Conservation (phyloP, 2,329 filamentous ascomycete genomes). For the Xylaria sp. region DNA sequence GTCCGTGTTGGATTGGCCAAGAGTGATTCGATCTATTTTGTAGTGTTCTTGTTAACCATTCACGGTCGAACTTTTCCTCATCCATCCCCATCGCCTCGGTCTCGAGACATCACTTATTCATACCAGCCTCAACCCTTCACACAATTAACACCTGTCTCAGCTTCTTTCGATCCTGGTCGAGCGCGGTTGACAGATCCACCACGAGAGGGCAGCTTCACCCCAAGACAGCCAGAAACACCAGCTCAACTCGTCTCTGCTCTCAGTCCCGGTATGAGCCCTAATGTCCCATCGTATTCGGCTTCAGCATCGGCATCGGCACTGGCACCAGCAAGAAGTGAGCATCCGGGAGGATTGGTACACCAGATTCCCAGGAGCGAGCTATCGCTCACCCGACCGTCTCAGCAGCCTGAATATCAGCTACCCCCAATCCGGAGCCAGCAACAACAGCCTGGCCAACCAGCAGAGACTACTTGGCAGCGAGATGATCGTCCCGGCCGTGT, state of each 20-base stretch:
- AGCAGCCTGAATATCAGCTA: conserved; percentile 54
- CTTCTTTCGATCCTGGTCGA: conserved; percentile 60
- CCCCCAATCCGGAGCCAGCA: conserved; percentile 55
- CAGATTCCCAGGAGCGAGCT: conserved; percentile 66
- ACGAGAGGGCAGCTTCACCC: conserved; percentile 50
- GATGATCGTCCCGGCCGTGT: conserved; percentile 66
- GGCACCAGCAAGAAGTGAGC: conserved; percentile 64
- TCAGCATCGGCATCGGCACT: conserved; percentile 62
- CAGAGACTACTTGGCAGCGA: conserved; percentile 52
- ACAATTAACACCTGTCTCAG: conserved; percentile 60
- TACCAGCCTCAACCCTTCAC: conserved; percentile 57
- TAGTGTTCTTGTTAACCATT: conserved; percentile 62
- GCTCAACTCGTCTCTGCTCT: conserved; percentile 51
- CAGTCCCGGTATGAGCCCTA: conserved; percentile 54
- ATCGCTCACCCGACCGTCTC: conserved; percentile 47
- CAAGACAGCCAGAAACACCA: conserved; percentile 49
- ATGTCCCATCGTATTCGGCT: conserved; percentile 59
- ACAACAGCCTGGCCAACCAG: conserved; percentile 43
- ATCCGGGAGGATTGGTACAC: conserved; percentile 58
- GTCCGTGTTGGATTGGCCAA: conserved; percentile 69
- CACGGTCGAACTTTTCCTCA: conserved; percentile 55
- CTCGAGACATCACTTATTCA: conserved; percentile 56
- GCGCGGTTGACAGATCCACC: conserved; percentile 52
- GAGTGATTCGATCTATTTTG: conserved; percentile 71
- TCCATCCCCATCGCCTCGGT: conserved; percentile 59